Base-by-base conservation (phyloP, 2,329 filamentous ascomycete genomes). In the Dryadomyces quercivorus region DNA sequence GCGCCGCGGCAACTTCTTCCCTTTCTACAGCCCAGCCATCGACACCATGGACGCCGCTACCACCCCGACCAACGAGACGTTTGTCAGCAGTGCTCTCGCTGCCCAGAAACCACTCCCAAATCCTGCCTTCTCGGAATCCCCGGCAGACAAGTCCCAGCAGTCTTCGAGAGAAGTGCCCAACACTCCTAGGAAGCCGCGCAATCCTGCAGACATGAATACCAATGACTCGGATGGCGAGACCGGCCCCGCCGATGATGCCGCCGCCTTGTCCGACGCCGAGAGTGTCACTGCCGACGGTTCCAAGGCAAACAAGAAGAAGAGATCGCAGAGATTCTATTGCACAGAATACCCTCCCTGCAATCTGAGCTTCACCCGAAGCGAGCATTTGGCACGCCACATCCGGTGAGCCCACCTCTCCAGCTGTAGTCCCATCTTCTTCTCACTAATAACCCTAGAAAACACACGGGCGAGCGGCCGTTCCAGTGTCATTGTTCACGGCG, bases 381-480 rank as follows among this genome's bases (percentile, higher is more conserved):
- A 98, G 67, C 93, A 98, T 73, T 70, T 98, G 57, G 92, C 92
- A 16, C 81, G 93, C 52, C 93, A 98, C 65, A 97, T 98, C 62
- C 82, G 91, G 85, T 91, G 77, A 59, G 73, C 67, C 44, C 18
- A 26, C 40, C 22, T 47, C 22, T 15, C 21, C 12, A 13, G 42
- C 45, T 55, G 26, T 31, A 31, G 8, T 31, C 26, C 26, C 26
- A 31, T 31, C 26, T 8, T 31, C 26, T 31, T 31, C 8, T 31
- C 26, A 31, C 26, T 31, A 31, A 57, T 45, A 10, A 44, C 8
- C 53, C 57, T 59, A 93, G 90, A 63, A 97, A 97, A 79, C 93
- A 98, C 65, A 98, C 93, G 0, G 93, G 93, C 53, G 93, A 98
- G 72, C 84, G 93, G 31, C 93, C 93, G 0, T 98, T 97, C 63